Evolutionary conservation across 345 rosid genomes (phyloP).

Genomic region (Litchi chinensis): DNA sequence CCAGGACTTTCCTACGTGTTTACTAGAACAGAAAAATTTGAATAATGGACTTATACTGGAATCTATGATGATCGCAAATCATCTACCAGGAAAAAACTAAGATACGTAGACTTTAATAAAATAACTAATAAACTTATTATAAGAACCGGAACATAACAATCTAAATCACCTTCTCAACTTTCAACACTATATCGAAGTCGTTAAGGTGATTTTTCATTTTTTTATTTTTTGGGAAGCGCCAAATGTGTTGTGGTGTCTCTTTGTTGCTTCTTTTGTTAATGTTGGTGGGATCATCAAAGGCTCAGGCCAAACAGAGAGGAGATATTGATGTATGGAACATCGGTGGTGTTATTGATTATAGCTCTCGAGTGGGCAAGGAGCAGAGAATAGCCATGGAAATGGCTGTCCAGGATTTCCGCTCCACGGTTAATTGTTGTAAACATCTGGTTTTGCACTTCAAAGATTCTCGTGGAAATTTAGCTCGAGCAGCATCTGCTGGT

Average conservation of each 20-base stretch:
- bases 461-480: neutral
- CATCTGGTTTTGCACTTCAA: conserved; percentile 13
- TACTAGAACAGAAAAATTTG: neutral
- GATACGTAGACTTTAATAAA: neutral
- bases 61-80: neutral
- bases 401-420: conserved; percentile 13
- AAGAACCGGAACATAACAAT: too few relatives aligned
- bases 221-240: too few relatives aligned
- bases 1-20: neutral
- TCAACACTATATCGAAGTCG: neutral
- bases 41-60: neutral
- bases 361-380: conserved; percentile 4
- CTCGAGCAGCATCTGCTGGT: conserved; percentile 5
- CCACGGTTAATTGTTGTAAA: neutral
- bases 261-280: neutral
- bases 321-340: neutral
- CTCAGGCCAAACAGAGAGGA: neutral
- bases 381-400: conserved; percentile 12
- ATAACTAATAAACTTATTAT: too few relatives aligned
- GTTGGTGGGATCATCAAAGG: neutral
- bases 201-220: neutral
- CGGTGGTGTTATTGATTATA: conserved; percentile 2
- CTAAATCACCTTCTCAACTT: neutral
- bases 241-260: neutral
- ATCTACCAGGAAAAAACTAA: neutral